phyloP scores from a whole-genome alignment of 2,329 filamentous ascomycete species.

The Cercospora sp. region DNA sequence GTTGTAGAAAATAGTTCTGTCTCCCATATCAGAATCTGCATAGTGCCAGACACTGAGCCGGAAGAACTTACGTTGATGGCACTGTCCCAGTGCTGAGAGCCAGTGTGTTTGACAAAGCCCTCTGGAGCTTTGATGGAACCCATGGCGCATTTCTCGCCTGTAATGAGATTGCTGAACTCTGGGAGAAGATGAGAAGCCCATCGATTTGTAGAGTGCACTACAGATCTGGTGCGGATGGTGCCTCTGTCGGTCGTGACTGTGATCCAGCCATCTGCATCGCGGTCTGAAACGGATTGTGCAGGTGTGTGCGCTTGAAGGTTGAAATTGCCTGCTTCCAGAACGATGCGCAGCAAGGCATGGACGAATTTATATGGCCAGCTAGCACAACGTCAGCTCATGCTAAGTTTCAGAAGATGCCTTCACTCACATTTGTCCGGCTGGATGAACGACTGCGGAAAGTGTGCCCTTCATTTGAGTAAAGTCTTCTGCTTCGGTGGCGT shows the following conservation, averaged over 20 bases:
- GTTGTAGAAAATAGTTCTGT: constrained; percentile 38
- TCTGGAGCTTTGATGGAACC: constrained; percentile 37
- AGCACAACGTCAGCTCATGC: constrained; percentile 4
- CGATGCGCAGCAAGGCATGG: constrained; percentile 28
- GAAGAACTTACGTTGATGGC: constrained; percentile 29
- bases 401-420: neutral
- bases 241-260: constrained; percentile 27
- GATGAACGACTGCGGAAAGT: constrained; percentile 35
- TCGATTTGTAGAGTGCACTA: constrained; percentile 30
- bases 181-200: constrained; percentile 31
- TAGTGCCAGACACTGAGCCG: neutral
- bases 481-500: constrained; percentile 32
- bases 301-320: constrained; percentile 37
- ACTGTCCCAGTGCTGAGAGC: constrained; percentile 38
- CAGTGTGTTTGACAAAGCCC: constrained; percentile 36
- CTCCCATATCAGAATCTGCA: neutral
- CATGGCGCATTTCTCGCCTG: constrained; percentile 27
- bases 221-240: constrained; percentile 19
- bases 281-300: constrained; percentile 29
- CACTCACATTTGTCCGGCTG: constrained; percentile 31
- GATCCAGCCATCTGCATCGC: constrained; percentile 31
- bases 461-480: constrained; percentile 39
- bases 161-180: constrained; percentile 27
- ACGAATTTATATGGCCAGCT: constrained; percentile 34
- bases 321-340: constrained; percentile 22